phyloP scores from a whole-genome alignment of 306 rosid genomes.

The Quercus glauca region DNA sequence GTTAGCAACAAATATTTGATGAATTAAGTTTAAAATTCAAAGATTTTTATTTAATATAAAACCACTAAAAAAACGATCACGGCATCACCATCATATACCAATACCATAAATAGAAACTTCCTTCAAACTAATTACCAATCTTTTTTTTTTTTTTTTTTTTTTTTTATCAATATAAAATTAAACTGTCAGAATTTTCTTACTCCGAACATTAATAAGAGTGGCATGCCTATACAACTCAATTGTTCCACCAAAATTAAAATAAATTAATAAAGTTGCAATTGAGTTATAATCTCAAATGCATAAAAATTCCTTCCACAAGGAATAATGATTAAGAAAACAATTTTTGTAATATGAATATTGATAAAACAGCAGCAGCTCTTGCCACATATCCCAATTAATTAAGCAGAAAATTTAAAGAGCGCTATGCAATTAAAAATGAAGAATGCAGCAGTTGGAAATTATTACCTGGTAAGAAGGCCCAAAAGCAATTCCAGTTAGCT shows the following conservation, averaged over 20 bases:
- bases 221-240: not conserved
- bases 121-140: not conserved
- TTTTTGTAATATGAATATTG: no score
- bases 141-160: not conserved
- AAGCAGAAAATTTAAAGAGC: no score
- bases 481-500: slow-evolving; percentile 81
- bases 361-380: no score
- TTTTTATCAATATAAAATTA: not conserved
- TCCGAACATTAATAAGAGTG: not conserved
- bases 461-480: slow-evolving; percentile 90
- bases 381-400: no score
- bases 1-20: no score
- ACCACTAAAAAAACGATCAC: not conserved
- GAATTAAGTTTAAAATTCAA: no score
- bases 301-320: not conserved
- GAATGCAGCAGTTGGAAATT: slow-evolving; percentile 1
- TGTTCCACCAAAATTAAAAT: not conserved
- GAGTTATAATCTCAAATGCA: not conserved
- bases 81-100: not conserved
- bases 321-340: not conserved
- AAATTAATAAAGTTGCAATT: not conserved
- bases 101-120: not conserved
- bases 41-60: not conserved
- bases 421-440: not conserved
- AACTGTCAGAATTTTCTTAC: not conserved